Evolutionary conservation across 305 asterid genomes (phyloP).

Genomic region (Solanum hybrid): DNA sequence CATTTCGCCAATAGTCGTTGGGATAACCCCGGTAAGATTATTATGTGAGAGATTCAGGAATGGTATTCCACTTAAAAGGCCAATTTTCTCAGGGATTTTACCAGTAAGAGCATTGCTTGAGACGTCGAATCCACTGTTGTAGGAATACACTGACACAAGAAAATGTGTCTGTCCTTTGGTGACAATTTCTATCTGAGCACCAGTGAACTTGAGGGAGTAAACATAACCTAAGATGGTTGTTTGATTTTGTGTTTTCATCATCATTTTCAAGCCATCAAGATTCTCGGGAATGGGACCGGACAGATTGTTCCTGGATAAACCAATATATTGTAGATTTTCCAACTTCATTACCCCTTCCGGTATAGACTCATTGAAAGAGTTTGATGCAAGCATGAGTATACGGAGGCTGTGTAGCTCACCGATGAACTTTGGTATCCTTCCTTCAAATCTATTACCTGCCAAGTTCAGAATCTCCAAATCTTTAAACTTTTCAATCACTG

Average conservation of each 20-base stretch:
- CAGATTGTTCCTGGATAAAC: background rate
- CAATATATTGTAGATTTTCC: conserved; percentile 3
- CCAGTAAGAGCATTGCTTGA: conserved; percentile 1
- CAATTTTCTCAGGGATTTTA: conserved; percentile 1
- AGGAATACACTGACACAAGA: conserved; percentile 3
- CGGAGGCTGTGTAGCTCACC: background rate
- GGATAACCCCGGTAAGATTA: background rate
- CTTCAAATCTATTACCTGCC: conserved; percentile 8
- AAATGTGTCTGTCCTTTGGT: background rate
- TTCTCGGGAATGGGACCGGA: conserved; percentile 5
- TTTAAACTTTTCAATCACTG: background rate
- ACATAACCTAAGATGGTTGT: background rate
- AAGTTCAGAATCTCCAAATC: conserved; percentile 1
- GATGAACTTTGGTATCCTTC: conserved; percentile 6
- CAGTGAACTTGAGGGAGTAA: background rate
- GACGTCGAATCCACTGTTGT: conserved; percentile 12
- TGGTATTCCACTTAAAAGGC: background rate
- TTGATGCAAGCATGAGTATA: background rate
- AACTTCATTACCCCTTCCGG: conserved; percentile 3
- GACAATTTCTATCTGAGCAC: background rate
- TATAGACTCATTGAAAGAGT: conserved; percentile 8
- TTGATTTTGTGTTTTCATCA: background rate
- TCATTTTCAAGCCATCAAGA: conserved; percentile 1
- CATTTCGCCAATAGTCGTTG: background rate
- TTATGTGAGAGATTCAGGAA: conserved; percentile 7